These are phyloP conservation scores for Shiraia bambusicola DNA, from an alignment of 2,329 filamentous ascomycete genomes.

Conservation along the genomic window DNA sequence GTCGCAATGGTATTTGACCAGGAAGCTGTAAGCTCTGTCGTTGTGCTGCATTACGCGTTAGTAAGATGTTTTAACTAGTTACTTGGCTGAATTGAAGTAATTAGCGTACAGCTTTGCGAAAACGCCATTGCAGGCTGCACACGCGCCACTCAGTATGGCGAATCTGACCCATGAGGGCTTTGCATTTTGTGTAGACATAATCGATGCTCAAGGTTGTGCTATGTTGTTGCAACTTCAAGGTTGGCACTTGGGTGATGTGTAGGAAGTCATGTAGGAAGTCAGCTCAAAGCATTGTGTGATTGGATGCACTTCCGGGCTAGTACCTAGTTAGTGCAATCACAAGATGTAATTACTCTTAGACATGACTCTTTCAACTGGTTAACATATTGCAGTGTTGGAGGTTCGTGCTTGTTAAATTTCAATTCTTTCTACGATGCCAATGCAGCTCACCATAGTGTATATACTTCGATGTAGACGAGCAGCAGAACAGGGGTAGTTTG, in stretches of 20 bases:
- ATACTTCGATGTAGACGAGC: too few relatives aligned
- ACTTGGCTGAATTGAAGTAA: slow-evolving; percentile 1
- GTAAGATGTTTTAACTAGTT: slow-evolving; percentile 2
- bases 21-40: slow-evolving; percentile 59
- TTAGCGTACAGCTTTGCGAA: slow-evolving; percentile 75
- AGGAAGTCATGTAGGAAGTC: slow-evolving; percentile 9
- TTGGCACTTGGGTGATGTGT: too few relatives aligned
- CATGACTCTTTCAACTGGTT: too few relatives aligned
- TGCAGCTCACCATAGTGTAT: too few relatives aligned
- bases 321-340: too few relatives aligned
- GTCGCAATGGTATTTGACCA: slow-evolving; percentile 54
- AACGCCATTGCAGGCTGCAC: slow-evolving; percentile 78
- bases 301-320: slow-evolving; percentile 15
- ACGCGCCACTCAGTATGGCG: slow-evolving; percentile 72
- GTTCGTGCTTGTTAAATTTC: not conserved
- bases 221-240: slow-evolving; percentile 1
- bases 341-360: too few relatives aligned
- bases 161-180: slow-evolving; percentile 58
- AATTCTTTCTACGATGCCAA: too few relatives aligned
- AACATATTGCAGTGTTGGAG: too few relatives aligned
- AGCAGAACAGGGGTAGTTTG: too few relatives aligned
- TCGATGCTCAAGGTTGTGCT: not conserved
- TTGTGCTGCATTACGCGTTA: slow-evolving; percentile 51
- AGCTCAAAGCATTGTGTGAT: slow-evolving; percentile 9
- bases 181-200: slow-evolving; percentile 27